Base-by-base conservation (phyloP, 768 basidiomycete genomes). In the Leccinum subtestaceum region DNA sequence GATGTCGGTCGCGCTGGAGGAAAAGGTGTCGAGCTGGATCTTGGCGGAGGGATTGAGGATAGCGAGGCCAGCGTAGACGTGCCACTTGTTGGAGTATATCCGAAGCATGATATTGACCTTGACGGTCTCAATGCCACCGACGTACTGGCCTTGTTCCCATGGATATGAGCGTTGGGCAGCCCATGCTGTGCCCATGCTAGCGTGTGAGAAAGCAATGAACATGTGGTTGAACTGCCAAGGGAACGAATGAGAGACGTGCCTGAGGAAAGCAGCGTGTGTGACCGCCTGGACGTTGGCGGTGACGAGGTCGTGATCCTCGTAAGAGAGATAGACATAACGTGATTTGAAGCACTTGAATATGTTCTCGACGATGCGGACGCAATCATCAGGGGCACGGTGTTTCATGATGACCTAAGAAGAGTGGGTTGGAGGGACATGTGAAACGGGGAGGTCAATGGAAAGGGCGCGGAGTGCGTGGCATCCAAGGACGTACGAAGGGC, bases 221-320 rank as follows among this genome's bases (percentile, higher is more conserved):
- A 17, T 11, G 47, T 27, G 56, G 43, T 45, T 56, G 19, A 48
- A 25, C 50, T n/a, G 59, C 27, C 12, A 46, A n/a, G 32, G 36
- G n/a, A 15, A 46, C 25, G 32, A 47, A 52, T 11, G 19, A 0
- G 57, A 46, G 38, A 36, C 73, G 15, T 72, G 95, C 95, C 88
- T 93, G 19, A 99, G 79, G 78, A 98, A 98, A 0, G 97, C 97
- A 12, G 96, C 96, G 66, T 99, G 97, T 0, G 94, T 98, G 13
- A 97, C 96, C 0, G 96, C 97, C 74, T 99, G 97, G 0, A 97
- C 98, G 65, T 98, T 98, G 12, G 97, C 97, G 0, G 97, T 99
- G 51, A 98, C 91, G 45, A 85, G 80, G 67, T 99, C 97, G 68
- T 99, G 97, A 55, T 98, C 94, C 61, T 95, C 91, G 74, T 97